Evolutionary conservation across 2,329 filamentous ascomycete genomes (phyloP).

Genomic region (Aaosphaeria arxii): DNA sequence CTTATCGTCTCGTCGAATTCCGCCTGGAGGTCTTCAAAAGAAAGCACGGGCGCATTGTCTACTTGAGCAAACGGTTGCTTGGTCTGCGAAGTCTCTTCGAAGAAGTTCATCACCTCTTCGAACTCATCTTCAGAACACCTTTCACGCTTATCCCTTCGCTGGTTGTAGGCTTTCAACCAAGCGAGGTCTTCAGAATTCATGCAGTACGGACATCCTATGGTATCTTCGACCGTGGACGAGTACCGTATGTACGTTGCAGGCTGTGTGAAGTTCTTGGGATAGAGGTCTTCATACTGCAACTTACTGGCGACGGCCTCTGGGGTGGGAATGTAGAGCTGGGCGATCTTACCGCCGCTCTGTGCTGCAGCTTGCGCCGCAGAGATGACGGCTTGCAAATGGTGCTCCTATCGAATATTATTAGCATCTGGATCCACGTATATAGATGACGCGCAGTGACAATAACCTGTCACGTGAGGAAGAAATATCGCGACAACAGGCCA

Average conservation of each 20-base stretch:
- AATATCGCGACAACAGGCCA: no score
- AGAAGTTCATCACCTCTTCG: constrained; percentile 91
- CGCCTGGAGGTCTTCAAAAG: constrained; percentile 58
- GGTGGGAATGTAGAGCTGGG: constrained; percentile 65
- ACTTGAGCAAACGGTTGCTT: constrained; percentile 87
- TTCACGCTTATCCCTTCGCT: constrained; percentile 61
- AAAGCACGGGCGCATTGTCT: constrained; percentile 77
- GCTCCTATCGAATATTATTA: constrained; percentile 64
- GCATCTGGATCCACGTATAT: constrained; percentile 3
- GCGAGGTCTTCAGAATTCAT: constrained; percentile 88
- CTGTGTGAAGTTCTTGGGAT: constrained; percentile 74
- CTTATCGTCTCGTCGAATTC: constrained; percentile 60
- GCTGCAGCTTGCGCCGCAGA: constrained; percentile 59
- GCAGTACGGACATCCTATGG: constrained; percentile 85
- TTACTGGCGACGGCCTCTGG: constrained; percentile 61
- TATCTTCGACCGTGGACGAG: constrained; percentile 97
- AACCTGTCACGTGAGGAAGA: no score
- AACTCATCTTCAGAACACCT: constrained; percentile 87
- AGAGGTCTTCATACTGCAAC: constrained; percentile 85
- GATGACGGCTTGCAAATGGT: constrained; percentile 86
- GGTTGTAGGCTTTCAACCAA: constrained; percentile 81
- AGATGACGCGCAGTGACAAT: no score
- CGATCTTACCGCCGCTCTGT: constrained; percentile 56
- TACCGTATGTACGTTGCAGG: constrained; percentile 95
- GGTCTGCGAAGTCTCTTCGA: constrained; percentile 79